A percentile compares a stretch with the other conserved stretches of the same genome.
These are phyloP conservation scores for Daedalea quercina DNA, from an alignment of 768 basidiomycete species.

Conservation along the genomic window DNA sequence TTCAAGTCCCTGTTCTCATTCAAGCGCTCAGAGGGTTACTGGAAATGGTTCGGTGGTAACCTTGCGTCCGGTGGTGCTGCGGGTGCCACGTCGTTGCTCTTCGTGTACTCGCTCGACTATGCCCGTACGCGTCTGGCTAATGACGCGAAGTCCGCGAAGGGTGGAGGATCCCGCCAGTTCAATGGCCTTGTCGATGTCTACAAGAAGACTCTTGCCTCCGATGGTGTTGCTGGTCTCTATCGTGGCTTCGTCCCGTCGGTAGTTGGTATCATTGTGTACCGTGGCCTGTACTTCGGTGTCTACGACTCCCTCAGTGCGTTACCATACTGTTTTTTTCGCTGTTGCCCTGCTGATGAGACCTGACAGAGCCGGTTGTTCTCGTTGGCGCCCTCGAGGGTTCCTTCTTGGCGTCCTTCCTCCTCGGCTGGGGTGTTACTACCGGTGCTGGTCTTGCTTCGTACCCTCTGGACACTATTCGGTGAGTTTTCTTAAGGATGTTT, in stretches of 20 bases:
- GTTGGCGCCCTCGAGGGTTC: conserved; percentile 93
- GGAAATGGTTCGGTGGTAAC: conserved; percentile 98
- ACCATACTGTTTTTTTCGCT: background rate
- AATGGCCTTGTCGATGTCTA: conserved; percentile 98
- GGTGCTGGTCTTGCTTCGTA: conserved; percentile 99
- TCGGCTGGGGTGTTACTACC: conserved; percentile 99
- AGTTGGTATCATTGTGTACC: conserved; percentile 99
- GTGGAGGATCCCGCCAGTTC: conserved; percentile 92
- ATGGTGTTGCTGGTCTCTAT: conserved; percentile 98
- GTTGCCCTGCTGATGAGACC: conserved; percentile 16
- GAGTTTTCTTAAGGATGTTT: conserved; percentile 24
- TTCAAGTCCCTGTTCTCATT: conserved; percentile 99
- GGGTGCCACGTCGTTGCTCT: conserved; percentile 96
- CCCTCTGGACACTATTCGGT: conserved; percentile 89
- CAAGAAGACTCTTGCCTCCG: conserved; percentile 93
- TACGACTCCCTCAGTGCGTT: conserved; percentile 87
- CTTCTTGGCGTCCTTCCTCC: conserved; percentile 93
- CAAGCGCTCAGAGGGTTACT: conserved; percentile 97
- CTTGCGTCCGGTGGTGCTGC: conserved; percentile 98
- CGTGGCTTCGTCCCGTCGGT: conserved; percentile 99
- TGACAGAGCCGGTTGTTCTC: conserved; percentile 89
- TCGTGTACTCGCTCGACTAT: conserved; percentile 99
- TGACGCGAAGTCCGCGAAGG: conserved; percentile 94
- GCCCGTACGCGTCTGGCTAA: conserved; percentile 99
- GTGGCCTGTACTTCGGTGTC: conserved; percentile 98